Conservation (phyloP, 2,329 filamentous ascomycete species). For the Zasmidium citrigriseum region DNA sequence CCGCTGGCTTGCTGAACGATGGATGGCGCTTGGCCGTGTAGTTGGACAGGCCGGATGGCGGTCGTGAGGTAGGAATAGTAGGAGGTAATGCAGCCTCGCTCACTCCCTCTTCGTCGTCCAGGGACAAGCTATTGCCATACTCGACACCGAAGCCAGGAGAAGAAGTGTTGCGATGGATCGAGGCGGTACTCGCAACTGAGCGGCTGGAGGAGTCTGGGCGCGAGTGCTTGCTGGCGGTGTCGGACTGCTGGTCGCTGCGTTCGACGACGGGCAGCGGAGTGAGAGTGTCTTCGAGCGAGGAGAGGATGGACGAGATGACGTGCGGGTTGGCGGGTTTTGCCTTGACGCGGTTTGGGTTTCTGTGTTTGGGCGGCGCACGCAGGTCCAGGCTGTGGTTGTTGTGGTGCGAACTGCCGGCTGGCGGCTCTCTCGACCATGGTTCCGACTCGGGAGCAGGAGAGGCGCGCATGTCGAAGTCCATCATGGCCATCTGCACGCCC, state of each 20-base stretch:
- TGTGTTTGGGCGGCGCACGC: conserved; percentile 6
- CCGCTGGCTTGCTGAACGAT: conserved; percentile 3
- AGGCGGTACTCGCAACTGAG: conserved; percentile 26
- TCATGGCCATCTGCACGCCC: background rate
- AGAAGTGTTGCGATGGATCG: conserved; percentile 15
- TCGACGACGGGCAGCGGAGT: conserved; percentile 23
- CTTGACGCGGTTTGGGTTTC: conserved; percentile 35
- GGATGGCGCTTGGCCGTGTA: conserved; percentile 59
- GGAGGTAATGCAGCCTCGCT: conserved; percentile 30
- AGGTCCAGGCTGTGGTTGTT: conserved; percentile 3
- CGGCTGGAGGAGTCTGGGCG: conserved; percentile 23
- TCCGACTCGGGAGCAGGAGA: background rate
- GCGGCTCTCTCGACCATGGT: conserved; percentile 4
- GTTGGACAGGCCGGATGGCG: conserved; percentile 72
- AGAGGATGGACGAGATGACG: conserved; percentile 66
- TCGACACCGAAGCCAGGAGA: conserved; percentile 65
- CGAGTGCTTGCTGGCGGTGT: conserved; percentile 22
- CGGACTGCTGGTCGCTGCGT: conserved; percentile 21
- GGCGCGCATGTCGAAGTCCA: conserved; percentile 12
- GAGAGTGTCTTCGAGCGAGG: conserved; percentile 53
- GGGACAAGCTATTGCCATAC: conserved; percentile 57
- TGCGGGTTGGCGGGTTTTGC: conserved; percentile 60
- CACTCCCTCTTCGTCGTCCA: conserved; percentile 24
- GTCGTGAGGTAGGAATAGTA: conserved; percentile 69
- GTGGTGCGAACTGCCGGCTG: conserved; percentile 2